Base-by-base conservation (phyloP, 805 yeast species). In the Kodamaea nitidulidarum region DNA sequence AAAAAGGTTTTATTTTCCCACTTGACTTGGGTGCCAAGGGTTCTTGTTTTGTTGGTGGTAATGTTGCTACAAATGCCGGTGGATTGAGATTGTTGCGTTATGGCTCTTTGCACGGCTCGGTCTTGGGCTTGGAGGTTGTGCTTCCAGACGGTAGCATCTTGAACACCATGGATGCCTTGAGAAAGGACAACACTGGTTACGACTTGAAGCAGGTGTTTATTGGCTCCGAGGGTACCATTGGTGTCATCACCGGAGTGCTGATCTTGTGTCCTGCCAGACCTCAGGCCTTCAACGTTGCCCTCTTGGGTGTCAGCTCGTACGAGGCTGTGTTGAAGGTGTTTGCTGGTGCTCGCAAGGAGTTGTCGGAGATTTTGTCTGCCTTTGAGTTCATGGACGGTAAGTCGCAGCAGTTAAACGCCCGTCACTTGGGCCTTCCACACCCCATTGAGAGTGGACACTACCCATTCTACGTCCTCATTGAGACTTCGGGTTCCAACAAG, bases 21-120 rank as follows among this genome's bases (percentile, higher is more conserved):
- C 70, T 90, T 37, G 98, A 90, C 58, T 67, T 90, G 45, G 98
- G 98, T 42, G 97, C 98, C 27, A 90, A 90, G 65, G 98, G 98
- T 10, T 87, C 96, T 2, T 91, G 97, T 58, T 95, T 87, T 51
- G 81, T 91, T 45, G 97, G 97, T 50, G 98, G 97, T 48, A 85
- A 81, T 39, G 91, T 88, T 32, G 95, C 96, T 14, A 88, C 96
- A 14, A 91, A 91, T 58, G 98, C 98, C 4, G 98, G 98, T 55
- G 98, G 98, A 1, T 73, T 90, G 51, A 71, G 98, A 55, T 70
- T 90, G 36, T 65, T 90, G 45, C 75, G 95, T 50, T 90, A 88
- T 58, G 97, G 97, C 2, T 86, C 95, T 4, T 73, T 90, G 48
- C 98, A 91, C 56, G 98, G 98, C 3, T 69, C 88, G 15, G 95